Evolutionary conservation across 2,329 filamentous ascomycete species (phyloP).

Genomic region (Lasiodiplodia citricola): DNA sequence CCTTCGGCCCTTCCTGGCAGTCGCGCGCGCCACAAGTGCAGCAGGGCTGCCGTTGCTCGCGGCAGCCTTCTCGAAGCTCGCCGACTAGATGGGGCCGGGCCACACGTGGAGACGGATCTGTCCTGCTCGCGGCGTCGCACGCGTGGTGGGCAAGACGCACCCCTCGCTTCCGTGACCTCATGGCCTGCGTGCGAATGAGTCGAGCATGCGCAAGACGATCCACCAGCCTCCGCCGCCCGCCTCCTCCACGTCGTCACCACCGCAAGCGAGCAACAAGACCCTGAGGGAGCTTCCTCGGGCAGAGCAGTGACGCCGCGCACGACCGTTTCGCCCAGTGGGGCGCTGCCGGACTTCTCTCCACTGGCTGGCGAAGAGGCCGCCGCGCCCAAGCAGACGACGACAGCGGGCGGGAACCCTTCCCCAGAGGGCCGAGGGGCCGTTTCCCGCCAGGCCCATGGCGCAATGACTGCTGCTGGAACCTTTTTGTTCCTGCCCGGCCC

Average conservation of each 20-base stretch:
- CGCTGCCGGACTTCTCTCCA: background rate
- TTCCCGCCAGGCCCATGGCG: conserved; percentile 3
- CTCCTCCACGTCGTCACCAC: background rate
- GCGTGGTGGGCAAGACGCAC: background rate
- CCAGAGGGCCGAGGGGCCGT: conserved; percentile 11
- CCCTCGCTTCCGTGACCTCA: background rate
- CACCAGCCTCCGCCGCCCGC: background rate
- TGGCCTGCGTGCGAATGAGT: background rate
- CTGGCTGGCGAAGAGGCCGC: background rate
- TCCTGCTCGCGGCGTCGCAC: background rate
- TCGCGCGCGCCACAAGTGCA: background rate
- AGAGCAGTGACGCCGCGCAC: background rate
- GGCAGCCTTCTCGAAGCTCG: background rate
- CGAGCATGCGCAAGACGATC: background rate
- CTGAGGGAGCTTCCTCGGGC: background rate
- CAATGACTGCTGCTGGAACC: conserved; percentile 9
- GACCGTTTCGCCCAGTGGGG: background rate
- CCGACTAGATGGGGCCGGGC: background rate
- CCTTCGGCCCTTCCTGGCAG: background rate
- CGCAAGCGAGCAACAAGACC: background rate
- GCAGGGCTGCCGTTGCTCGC: background rate
- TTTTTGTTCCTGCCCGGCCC: conserved; percentile 17
- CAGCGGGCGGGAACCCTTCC: background rate
- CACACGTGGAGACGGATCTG: background rate
- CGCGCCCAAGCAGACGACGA: background rate